A percentile compares a stretch with the other conserved stretches of the same genome.
These are phyloP conservation scores for Penicillium vulpinum DNA, from an alignment of 2,329 filamentous ascomycete species.

Conservation along the genomic window DNA sequence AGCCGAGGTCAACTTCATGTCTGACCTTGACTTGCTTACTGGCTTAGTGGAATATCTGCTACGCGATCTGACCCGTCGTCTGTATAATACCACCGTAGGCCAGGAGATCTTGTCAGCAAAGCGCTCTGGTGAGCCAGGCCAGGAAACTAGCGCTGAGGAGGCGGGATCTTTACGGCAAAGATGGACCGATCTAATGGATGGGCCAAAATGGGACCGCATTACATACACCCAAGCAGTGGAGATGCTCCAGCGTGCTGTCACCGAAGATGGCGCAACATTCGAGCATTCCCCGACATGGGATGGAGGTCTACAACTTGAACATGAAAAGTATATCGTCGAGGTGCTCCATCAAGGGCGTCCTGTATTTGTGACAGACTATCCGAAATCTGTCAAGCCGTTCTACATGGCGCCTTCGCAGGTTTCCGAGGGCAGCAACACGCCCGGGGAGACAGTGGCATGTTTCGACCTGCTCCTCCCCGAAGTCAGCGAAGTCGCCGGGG, in stretches of 20 bases:
- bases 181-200: constrained; percentile 67
- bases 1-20: constrained; percentile 78
- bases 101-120: constrained; percentile 57
- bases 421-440: constrained; percentile 7
- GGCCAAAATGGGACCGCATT: constrained; percentile 70
- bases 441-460: constrained; percentile 69
- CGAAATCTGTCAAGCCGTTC: constrained; percentile 85
- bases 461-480: constrained; percentile 88
- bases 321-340: constrained; percentile 83
- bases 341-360: constrained; percentile 64
- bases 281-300: constrained; percentile 69
- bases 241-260: constrained; percentile 61
- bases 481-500: constrained; percentile 82
- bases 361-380: constrained; percentile 91
- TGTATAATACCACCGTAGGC: constrained; percentile 53
- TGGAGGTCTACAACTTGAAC: constrained; percentile 78
- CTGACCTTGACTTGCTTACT: constrained; percentile 71
- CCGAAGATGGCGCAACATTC: constrained; percentile 57
- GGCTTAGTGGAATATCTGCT: constrained; percentile 78
- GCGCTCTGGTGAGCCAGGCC: constrained; percentile 43
- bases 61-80: constrained; percentile 53
- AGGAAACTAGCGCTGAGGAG: constrained; percentile 32
- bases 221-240: constrained; percentile 79
- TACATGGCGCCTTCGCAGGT: constrained; percentile 68
- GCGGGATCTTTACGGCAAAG: constrained; percentile 59